Evolutionary conservation across 2,329 filamentous ascomycete species (phyloP).

Genomic region (Botrytis pseudocinerea): DNA sequence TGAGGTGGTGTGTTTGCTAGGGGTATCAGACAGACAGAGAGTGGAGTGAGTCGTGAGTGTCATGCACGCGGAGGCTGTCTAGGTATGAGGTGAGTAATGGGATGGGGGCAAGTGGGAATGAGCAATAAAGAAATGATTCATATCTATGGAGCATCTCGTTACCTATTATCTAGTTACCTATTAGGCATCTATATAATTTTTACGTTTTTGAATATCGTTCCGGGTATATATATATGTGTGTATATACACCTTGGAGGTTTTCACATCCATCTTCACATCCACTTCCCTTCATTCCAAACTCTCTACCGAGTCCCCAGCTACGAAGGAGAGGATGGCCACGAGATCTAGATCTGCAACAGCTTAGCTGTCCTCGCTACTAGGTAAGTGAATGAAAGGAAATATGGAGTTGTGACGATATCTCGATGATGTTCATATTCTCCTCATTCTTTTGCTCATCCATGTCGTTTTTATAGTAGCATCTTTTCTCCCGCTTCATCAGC

Average conservation of each 20-base stretch:
- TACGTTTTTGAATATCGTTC: neutral
- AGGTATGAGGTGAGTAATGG: neutral
- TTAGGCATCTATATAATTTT: neutral
- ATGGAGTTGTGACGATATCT: neutral
- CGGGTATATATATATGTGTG: neutral
- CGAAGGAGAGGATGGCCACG: neutral
- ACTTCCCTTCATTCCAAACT: neutral
- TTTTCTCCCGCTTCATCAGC: neutral
- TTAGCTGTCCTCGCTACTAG: neutral
- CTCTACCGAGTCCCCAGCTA: neutral
- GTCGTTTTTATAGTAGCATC: neutral
- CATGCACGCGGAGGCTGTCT: neutral
- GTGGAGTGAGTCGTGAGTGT: neutral
- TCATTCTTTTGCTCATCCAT: neutral
- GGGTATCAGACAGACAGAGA: neutral
- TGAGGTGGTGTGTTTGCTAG: neutral
- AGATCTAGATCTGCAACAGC: neutral
- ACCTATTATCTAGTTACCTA: too few relatives aligned
- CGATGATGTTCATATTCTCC: neutral
- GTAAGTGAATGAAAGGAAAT: neutral
- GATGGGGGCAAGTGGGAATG: neutral
- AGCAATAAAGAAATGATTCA: neutral
- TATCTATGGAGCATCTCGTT: neutral
- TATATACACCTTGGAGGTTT: neutral
- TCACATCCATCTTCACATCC: neutral